phyloP scores from a whole-genome alignment of 345 rosid genomes.

The Euphorbia lathyris region DNA sequence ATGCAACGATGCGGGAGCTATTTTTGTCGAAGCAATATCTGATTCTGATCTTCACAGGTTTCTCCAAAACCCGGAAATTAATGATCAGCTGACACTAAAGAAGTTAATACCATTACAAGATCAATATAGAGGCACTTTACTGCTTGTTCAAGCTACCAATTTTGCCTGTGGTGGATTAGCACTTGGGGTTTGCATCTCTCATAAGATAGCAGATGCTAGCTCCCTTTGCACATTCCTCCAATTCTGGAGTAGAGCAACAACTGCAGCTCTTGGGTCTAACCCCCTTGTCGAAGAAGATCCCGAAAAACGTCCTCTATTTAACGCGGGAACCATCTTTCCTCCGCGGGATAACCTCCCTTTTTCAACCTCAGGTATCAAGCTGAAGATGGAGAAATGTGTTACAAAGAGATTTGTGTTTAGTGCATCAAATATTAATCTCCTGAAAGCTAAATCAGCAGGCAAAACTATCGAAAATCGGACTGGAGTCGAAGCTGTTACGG shows the following conservation, averaged over 20 bases:
- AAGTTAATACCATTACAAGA: no score
- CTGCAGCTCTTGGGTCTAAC: background rate
- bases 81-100: no score
- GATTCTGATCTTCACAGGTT: no score
- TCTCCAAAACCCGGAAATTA: no score
- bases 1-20: no score
- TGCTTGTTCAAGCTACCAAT: slow-evolving; percentile 24
- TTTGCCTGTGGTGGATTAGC: slow-evolving; percentile 30
- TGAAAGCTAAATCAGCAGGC: slow-evolving; percentile 2
- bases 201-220: slow-evolving; percentile 25
- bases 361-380: background rate
- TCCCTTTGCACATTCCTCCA: slow-evolving; percentile 6
- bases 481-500: slow-evolving; percentile 8
- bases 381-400: background rate
- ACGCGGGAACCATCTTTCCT: slow-evolving; percentile 18
- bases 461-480: slow-evolving; percentile 1
- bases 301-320: slow-evolving; percentile 4
- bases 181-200: slow-evolving; percentile 17
- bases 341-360: background rate
- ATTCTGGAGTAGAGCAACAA: slow-evolving; percentile 21
- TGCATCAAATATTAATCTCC: background rate
- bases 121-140: background rate
- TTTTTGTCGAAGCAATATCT: no score
- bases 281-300: background rate
- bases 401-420: slow-evolving; percentile 17